Base-by-base conservation (phyloP, 495 filamentous ascomycete genomes). In the Xylaria telfairii region DNA sequence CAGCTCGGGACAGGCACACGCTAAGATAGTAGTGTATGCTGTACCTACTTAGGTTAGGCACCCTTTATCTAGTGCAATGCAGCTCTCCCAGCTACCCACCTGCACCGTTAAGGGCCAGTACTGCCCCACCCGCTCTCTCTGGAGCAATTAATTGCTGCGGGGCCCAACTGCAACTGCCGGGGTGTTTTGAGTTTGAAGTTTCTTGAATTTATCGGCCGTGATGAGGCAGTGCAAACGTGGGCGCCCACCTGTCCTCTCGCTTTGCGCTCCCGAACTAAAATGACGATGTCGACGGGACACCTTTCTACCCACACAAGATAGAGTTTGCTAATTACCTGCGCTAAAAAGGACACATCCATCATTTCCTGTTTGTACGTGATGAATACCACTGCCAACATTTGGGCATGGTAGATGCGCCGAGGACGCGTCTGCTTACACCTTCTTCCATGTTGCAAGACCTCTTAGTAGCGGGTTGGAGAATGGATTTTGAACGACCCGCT, bases 11-110 rank as follows among this genome's bases (percentile, higher is more conserved):
- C 42, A 69, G 53, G 67, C 56, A 60, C 64, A 66, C 46, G 64
- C 64, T 66, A 66, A 17, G 46, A 54, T 53, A 24, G 62, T 32
- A 53, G 41, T 69, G 62, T 56, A 68, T 68, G 28, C 32, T 13
- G 65, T 71, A 74, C 65, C 47, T 66, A 37, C 64, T 49, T 54
- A 54, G 30, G 32, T 39, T 75, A 65, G 57, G 63, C 65, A 67
- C 65, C 61, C 56, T 59, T 59, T 68, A 63, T 46, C 53, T 67
- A 64, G 19, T 30, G 24, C 41, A 13, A 46, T 30, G 41, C 61
- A 64, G 24, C 61, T 46, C 61, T 64, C 61, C 37, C 61, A 64
- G 54, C 54, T 59, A 59, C 54, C 60, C 60, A 63, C n/a, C n/a
- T n/a, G n/a, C n/a, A n/a, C 24, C 37, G 21, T 63, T 34, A 44